Conservation (phyloP, 257 asterid genomes). For the Solanum arcanum region DNA sequence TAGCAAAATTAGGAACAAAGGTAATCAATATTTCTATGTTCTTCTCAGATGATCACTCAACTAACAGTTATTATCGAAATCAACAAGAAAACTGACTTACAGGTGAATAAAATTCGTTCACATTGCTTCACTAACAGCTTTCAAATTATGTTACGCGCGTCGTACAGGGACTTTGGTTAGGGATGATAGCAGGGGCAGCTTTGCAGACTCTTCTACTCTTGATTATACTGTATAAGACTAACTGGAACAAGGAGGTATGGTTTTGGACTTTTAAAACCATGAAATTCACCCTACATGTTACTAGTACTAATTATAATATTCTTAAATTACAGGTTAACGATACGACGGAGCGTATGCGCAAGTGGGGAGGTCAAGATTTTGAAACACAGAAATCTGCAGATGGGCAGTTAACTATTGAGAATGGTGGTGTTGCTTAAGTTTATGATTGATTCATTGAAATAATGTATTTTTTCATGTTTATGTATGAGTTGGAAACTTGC, state of each 20-base stretch:
- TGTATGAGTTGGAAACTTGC: background rate
- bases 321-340: constrained; percentile 37
- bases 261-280: background rate
- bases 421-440: background rate
- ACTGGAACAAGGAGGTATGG: constrained; percentile 58
- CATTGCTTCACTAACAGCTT: background rate
- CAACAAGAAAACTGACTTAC: background rate
- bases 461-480: background rate
- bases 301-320: background rate
- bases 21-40: constrained; percentile 6
- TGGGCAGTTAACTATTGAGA: background rate
- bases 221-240: constrained; percentile 44
- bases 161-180: constrained; percentile 67
- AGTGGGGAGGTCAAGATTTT: constrained; percentile 54
- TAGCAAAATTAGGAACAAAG: constrained; percentile 40
- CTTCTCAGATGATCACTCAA: background rate
- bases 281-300: background rate
- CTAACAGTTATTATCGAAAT: background rate
- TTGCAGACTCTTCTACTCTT: constrained; percentile 50
- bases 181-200: constrained; percentile 60
- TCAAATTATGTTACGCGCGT: background rate
- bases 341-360: constrained; percentile 49
- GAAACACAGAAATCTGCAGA: background rate
- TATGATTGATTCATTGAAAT: background rate
- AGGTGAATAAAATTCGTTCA: background rate